Conservation (phyloP, 148 eudicot species). For the Pouteria glomerata region DNA sequence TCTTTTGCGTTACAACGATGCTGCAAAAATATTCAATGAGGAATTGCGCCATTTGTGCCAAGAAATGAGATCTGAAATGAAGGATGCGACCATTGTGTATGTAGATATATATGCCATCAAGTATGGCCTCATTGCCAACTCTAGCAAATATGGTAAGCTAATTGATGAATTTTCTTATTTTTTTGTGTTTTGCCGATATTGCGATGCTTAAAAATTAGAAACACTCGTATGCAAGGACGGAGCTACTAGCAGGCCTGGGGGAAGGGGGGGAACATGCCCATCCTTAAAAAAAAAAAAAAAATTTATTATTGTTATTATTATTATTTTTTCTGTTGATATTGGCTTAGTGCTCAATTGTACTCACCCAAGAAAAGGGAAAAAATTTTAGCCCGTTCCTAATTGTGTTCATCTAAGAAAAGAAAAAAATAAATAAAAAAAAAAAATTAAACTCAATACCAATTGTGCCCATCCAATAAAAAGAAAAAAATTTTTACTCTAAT, state of each 20-base stretch:
- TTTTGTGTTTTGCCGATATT: not conserved
- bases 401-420: too few relatives aligned
- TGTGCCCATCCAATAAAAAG: too few relatives aligned
- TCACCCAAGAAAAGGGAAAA: too few relatives aligned
- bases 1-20: constrained; percentile 60
- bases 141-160: constrained; percentile 57
- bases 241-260: not conserved
- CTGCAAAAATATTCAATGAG: constrained; percentile 60
- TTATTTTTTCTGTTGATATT: too few relatives aligned
- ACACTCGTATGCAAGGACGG: not conserved
- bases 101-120: constrained; percentile 88
- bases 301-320: too few relatives aligned
- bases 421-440: too few relatives aligned
- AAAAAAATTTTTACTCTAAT: too few relatives aligned
- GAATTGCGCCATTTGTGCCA: constrained; percentile 46
- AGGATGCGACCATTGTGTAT: constrained; percentile 63
- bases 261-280: too few relatives aligned
- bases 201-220: not conserved
- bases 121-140: constrained; percentile 71
- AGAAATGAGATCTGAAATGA: constrained; percentile 53
- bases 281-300: too few relatives aligned
- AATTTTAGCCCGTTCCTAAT: too few relatives aligned
- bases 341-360: too few relatives aligned
- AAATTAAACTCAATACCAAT: too few relatives aligned
- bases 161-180: not conserved